Percentiles rank a stretch among this genome's conserved stretches.
phyloP scores from a whole-genome alignment of 2,329 filamentous ascomycete genomes.

The Aspergillus felis region DNA sequence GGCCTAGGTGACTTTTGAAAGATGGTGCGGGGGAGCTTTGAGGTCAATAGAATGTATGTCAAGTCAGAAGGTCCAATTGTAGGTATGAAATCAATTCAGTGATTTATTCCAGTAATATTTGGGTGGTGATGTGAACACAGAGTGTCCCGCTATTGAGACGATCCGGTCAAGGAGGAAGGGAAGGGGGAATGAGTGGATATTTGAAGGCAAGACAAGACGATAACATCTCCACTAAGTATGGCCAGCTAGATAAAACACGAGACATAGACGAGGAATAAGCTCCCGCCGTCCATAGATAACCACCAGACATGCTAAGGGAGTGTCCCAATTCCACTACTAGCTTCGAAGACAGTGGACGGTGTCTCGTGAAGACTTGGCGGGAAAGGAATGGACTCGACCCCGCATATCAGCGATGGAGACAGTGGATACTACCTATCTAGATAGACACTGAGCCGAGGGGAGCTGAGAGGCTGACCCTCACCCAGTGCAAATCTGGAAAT shows the following conservation, averaged over 20 bases:
- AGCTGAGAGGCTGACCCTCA: too few relatives aligned
- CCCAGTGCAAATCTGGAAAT: not conserved
- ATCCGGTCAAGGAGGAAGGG: not conserved
- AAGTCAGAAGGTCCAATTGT: not conserved
- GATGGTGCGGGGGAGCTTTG: not conserved
- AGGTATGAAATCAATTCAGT: not conserved
- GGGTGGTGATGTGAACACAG: not conserved
- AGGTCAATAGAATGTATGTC: not conserved
- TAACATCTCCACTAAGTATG: not conserved
- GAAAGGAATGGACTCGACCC: not conserved
- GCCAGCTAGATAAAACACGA: not conserved
- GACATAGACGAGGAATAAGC: not conserved
- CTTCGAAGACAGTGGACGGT: not conserved
- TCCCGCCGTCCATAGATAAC: not conserved
- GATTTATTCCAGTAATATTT: not conserved
- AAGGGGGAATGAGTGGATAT: not conserved
- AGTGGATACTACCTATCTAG: not conserved
- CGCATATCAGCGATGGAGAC: not conserved
- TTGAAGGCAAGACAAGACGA: not conserved
- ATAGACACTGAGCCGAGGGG: too few relatives aligned
- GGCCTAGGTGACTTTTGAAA: slow-evolving; percentile 1
- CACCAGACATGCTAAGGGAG: too few relatives aligned
- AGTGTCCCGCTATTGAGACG: not conserved
- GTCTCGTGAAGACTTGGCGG: not conserved
- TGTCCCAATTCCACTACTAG: too few relatives aligned